A percentile compares a stretch with the other conserved stretches of the same genome.
Conservation (phyloP, 768 basidiomycete species). For the Psilocybe cyanescens region DNA sequence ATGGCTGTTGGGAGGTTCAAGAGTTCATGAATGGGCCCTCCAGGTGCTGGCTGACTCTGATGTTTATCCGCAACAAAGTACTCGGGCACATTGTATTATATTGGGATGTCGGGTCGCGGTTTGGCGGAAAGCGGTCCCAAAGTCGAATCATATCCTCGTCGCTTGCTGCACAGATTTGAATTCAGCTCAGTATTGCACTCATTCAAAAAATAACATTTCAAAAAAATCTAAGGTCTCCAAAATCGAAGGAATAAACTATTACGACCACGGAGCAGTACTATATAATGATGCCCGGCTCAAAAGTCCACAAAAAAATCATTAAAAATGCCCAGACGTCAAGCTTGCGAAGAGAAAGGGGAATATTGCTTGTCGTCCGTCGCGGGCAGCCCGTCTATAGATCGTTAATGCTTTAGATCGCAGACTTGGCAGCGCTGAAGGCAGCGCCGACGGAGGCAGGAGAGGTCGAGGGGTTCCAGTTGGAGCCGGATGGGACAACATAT, state of each 20-base stretch:
- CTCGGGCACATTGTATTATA: too few relatives aligned
- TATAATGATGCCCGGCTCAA: slow-evolving; percentile 18
- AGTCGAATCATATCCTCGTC: too few relatives aligned
- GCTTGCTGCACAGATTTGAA: too few relatives aligned
- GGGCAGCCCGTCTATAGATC: not conserved
- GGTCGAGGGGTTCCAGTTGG: slow-evolving; percentile 40
- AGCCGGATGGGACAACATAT: slow-evolving; percentile 37
- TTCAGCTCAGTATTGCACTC: slow-evolving; percentile 6
- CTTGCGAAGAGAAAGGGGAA: slow-evolving; percentile 12
- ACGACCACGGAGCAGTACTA: slow-evolving; percentile 20
- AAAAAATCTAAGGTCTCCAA: slow-evolving; percentile 18
- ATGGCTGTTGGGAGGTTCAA: not conserved
- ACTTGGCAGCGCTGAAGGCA: slow-evolving; percentile 34
- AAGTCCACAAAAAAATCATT: slow-evolving; percentile 13
- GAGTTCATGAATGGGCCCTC: too few relatives aligned
- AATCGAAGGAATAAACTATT: slow-evolving; percentile 12
- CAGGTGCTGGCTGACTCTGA: too few relatives aligned
- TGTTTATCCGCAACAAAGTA: too few relatives aligned
- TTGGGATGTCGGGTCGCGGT: too few relatives aligned
- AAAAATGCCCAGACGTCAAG: slow-evolving; percentile 16
- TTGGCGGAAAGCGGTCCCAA: too few relatives aligned
- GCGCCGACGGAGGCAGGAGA: slow-evolving; percentile 34
- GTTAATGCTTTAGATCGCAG: slow-evolving; percentile 23
- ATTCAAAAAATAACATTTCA: slow-evolving; percentile 17
- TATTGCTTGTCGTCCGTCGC: slow-evolving; percentile 13